phyloP scores from a whole-genome alignment of 2,329 filamentous ascomycete species.

The Fusarium siculi region DNA sequence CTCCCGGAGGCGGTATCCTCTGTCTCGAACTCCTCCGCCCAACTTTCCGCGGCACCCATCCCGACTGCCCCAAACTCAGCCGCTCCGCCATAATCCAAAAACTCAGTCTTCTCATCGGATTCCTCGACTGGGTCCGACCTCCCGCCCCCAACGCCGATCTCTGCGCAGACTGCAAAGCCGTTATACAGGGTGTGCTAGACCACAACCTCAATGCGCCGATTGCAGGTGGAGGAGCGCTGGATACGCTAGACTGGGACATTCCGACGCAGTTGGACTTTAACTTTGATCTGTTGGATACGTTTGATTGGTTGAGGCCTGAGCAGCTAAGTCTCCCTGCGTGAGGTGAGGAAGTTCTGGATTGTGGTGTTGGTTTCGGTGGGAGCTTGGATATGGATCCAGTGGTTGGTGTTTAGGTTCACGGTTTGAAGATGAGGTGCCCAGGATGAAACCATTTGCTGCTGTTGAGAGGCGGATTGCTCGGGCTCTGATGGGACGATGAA shows the following conservation, averaged over 20 bases:
- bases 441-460: slow-evolving; percentile 42
- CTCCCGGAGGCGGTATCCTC: slow-evolving; percentile 60
- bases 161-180: slow-evolving; percentile 56
- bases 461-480: slow-evolving; percentile 25
- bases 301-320: slow-evolving; percentile 55
- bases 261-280: slow-evolving; percentile 52
- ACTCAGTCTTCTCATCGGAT: slow-evolving; percentile 61
- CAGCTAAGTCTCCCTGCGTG: neutral
- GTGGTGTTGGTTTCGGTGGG: slow-evolving; percentile 36
- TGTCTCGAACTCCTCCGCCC: slow-evolving; percentile 62
- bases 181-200: slow-evolving; percentile 63
- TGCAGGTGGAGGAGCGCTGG: slow-evolving; percentile 35
- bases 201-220: slow-evolving; percentile 57
- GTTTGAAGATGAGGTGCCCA: slow-evolving; percentile 52
- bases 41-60: slow-evolving; percentile 49
- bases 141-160: slow-evolving; percentile 61
- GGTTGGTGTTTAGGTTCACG: slow-evolving; percentile 47
- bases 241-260: slow-evolving; percentile 50
- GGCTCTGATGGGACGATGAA: slow-evolving; percentile 39
- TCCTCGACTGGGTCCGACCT: slow-evolving; percentile 62
- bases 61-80: slow-evolving; percentile 50
- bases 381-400: slow-evolving; percentile 50
- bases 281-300: slow-evolving; percentile 61
- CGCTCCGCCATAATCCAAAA: slow-evolving; percentile 63
- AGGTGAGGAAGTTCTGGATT: slow-evolving; percentile 37